Evolutionary conservation across 768 basidiomycete genomes (phyloP).

Genomic region (Trametes gibbosa): DNA sequence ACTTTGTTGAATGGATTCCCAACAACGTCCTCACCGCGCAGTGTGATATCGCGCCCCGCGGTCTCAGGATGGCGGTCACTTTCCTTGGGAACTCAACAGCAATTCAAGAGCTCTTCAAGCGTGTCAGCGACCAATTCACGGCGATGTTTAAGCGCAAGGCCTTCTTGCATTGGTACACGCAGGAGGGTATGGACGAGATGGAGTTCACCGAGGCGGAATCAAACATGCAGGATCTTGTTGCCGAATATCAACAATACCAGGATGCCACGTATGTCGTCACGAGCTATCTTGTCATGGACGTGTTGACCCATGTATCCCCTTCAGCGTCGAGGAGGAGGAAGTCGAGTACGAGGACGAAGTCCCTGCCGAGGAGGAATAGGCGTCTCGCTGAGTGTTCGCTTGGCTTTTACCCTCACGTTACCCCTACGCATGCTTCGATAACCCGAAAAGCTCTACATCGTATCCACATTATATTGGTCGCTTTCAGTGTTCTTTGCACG

Average conservation of each 20-base stretch:
- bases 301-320: conserved; percentile 16
- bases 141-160: conserved; percentile 99
- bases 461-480: conserved; percentile 34
- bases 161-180: conserved; percentile 98
- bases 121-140: conserved; percentile 97
- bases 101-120: conserved; percentile 98
- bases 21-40: conserved; percentile 98
- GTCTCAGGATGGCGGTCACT: conserved; percentile 94
- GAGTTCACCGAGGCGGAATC: conserved; percentile 99
- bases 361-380: conserved; percentile 49
- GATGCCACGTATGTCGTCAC: conserved; percentile 77
- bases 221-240: conserved; percentile 98
- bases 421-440: conserved; percentile 14
- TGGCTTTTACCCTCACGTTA: not conserved
- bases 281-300: not conserved
- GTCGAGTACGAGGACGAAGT: conserved; percentile 86
- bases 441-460: conserved; percentile 30
- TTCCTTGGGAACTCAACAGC: conserved; percentile 98
- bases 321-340: conserved; percentile 83
- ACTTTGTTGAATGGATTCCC: conserved; percentile 99
- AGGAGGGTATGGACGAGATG: conserved; percentile 99
- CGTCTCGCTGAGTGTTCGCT: conserved; percentile 6
- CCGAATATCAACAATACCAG: conserved; percentile 97
- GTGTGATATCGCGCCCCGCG: conserved; percentile 96
- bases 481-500: conserved; percentile 25